phyloP scores from a whole-genome alignment of 805 yeast species.

The Candida yuanshanica region DNA sequence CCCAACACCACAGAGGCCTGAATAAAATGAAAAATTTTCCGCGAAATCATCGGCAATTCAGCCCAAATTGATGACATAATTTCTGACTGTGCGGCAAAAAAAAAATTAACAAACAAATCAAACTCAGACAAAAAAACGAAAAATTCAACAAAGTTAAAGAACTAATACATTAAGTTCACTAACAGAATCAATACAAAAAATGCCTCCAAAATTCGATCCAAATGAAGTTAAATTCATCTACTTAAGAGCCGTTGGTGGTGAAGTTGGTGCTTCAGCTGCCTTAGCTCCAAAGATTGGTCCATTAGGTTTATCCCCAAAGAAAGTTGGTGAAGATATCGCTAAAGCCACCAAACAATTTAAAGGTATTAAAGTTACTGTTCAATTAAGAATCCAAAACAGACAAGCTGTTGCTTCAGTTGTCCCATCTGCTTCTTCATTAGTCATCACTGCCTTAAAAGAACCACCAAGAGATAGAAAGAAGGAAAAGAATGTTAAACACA shows the following conservation, averaged over 20 bases:
- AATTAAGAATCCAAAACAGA: conserved; percentile 98
- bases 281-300: conserved; percentile 99
- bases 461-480: conserved; percentile 99
- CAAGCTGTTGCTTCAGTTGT: conserved; percentile 98
- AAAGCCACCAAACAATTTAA: conserved; percentile 99
- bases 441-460: conserved; percentile 98
- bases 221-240: conserved; percentile 96
- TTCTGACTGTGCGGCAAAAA: too few species aligned
- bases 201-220: conserved; percentile 99
- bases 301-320: conserved; percentile 99
- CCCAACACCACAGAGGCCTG: not conserved
- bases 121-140: not conserved
- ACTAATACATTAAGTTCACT: not conserved
- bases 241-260: conserved; percentile 99
- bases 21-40: not conserved
- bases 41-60: not conserved
- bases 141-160: not conserved
- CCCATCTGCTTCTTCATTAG: conserved; percentile 98
- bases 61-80: too few species aligned
- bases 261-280: conserved; percentile 99
- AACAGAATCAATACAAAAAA: conserved; percentile 32
- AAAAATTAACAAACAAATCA: too few species aligned
- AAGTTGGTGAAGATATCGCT: conserved; percentile 99
- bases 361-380: conserved; percentile 99
- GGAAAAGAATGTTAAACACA: conserved; percentile 99